These are phyloP conservation scores for Myriosclerotinia duriaeana DNA, from an alignment of 2,329 filamentous ascomycete genomes.

Conservation along the genomic window DNA sequence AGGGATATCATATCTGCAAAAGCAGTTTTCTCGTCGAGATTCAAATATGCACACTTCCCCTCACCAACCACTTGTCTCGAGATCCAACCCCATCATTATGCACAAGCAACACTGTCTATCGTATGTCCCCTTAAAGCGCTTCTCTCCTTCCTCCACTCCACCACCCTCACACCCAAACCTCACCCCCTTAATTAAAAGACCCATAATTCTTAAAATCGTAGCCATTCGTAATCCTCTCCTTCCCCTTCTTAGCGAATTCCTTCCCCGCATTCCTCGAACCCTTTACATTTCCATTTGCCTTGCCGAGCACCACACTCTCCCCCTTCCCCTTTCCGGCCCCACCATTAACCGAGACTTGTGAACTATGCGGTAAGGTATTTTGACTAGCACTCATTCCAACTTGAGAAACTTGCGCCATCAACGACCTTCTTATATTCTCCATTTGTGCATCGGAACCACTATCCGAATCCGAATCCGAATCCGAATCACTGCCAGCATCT, in stretches of 20 bases:
- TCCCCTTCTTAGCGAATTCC: slow-evolving; percentile 19
- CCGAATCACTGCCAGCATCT: slow-evolving; percentile 20
- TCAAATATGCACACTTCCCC: neutral
- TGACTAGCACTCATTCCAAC: neutral
- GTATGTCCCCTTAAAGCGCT: neutral
- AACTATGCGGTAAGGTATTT: neutral
- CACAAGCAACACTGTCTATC: neutral
- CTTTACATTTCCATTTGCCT: slow-evolving; percentile 9
- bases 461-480: slow-evolving; percentile 21
- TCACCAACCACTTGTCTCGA: neutral
- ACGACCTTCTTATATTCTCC: slow-evolving; percentile 10
- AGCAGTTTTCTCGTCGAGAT: neutral
- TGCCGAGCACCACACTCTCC: neutral
- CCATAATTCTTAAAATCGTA: slow-evolving; percentile 21
- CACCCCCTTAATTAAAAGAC: slow-evolving; percentile 9
- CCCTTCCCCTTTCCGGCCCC: neutral
- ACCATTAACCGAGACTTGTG: slow-evolving; percentile 16
- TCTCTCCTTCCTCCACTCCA: neutral
- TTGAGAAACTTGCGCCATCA: slow-evolving; percentile 13
- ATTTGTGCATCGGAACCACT: slow-evolving; percentile 6
- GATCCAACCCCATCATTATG: slow-evolving; percentile 1
- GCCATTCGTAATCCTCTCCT: slow-evolving; percentile 20
- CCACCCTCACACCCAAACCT: neutral
- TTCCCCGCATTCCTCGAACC: slow-evolving; percentile 22
- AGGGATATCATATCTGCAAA: slow-evolving; percentile 11